Conservation (phyloP, 129 eudicot genomes). For the Dittrichia graveolens region DNA sequence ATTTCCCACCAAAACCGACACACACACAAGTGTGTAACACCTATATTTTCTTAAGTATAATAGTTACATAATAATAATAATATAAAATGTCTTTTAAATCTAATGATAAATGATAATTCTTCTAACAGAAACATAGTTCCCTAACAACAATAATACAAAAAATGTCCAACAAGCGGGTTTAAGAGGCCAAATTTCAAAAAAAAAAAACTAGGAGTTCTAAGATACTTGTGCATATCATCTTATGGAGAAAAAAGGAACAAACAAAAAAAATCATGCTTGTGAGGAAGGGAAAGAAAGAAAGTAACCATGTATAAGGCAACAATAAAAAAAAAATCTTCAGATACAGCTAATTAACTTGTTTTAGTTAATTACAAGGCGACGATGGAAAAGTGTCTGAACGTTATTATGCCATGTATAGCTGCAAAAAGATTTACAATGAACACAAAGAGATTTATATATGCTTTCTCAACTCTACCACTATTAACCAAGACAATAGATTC, state of each 20-base stretch:
- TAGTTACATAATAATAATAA: no score
- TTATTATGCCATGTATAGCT: no score
- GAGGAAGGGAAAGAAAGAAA: not conserved
- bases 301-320: not conserved
- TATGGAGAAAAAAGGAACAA: not conserved
- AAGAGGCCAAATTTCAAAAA: not conserved
- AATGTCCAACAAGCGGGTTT: not conserved
- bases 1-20: no score
- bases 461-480: not conserved
- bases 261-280: not conserved
- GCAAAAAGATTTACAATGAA: no score
- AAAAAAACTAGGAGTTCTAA: not conserved
- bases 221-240: not conserved
- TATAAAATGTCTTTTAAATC: no score
- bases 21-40: no score
- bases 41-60: no score
- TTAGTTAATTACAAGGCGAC: not conserved
- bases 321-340: not conserved
- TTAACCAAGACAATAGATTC: no score
- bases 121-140: not conserved
- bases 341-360: not conserved
- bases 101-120: no score
- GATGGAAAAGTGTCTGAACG: no score
- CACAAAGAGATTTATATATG: no score
- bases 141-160: not conserved